These are phyloP conservation scores for Carnegiea gigantea DNA, from an alignment of 179 eudicot species.

Conservation along the genomic window DNA sequence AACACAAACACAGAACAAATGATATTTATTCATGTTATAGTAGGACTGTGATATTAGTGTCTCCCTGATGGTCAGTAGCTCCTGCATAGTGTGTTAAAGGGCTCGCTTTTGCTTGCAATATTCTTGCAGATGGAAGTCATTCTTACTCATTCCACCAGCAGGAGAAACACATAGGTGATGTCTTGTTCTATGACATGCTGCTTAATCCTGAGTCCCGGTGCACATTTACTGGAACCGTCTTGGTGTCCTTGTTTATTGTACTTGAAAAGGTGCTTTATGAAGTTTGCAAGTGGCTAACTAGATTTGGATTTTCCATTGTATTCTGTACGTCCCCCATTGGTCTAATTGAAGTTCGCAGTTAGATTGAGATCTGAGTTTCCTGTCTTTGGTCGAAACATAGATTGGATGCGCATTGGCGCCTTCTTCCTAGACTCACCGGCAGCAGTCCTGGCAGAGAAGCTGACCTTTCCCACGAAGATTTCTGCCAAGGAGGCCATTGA, in stretches of 20 bases:
- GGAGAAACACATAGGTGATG: conserved; percentile 85
- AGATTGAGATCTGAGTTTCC: background rate
- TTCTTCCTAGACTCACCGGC: conserved; percentile 55
- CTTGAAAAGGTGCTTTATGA: background rate
- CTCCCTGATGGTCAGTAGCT: background rate
- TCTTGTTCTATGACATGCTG: conserved; percentile 1
- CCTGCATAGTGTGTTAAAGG: background rate
- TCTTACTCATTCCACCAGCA: conserved; percentile 67
- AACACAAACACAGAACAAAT: background rate
- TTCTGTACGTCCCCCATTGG: too few species aligned
- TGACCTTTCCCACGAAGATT: conserved; percentile 40
- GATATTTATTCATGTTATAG: background rate
- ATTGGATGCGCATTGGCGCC: conserved; percentile 89
- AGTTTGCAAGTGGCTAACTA: background rate
- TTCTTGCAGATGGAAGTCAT: conserved; percentile 79
- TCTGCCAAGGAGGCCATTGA: conserved; percentile 33
- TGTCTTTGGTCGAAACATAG: conserved; percentile 32
- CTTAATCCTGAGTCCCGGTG: background rate
- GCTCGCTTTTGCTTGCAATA: conserved; percentile 1
- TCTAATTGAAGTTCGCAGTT: background rate
- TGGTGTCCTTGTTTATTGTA: background rate
- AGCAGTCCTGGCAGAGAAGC: conserved; percentile 64
- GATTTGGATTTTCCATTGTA: too few species aligned
- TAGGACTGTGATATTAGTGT: conserved; percentile 1
- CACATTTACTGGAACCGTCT: background rate